These are phyloP conservation scores for Cornus kousa DNA, from an alignment of 148 eudicot species.

Conservation along the genomic window DNA sequence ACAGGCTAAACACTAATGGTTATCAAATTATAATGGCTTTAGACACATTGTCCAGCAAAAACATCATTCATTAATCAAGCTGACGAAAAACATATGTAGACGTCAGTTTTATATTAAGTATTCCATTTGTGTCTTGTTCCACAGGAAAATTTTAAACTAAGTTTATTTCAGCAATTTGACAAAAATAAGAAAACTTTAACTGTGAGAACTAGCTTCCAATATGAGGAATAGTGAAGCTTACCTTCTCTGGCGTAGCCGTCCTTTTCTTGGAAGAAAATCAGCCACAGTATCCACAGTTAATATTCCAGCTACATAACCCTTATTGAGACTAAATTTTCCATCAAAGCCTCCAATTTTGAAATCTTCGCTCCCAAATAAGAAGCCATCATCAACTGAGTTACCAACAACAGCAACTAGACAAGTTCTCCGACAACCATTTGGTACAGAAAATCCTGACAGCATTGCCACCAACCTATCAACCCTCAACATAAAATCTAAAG, in stretches of 20 bases:
- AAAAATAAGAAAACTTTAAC: not conserved
- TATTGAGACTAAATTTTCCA: slow-evolving; percentile 62
- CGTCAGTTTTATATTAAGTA: slow-evolving; percentile 1
- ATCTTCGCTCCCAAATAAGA: slow-evolving; percentile 64
- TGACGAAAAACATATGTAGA: not conserved
- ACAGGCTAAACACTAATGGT: too few relatives aligned
- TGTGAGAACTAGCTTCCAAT: not conserved
- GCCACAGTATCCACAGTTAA: slow-evolving; percentile 93
- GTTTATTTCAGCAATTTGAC: not conserved
- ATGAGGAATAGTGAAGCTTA: slow-evolving; percentile 14
- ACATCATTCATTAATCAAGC: not conserved
- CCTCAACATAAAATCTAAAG: slow-evolving; percentile 79
- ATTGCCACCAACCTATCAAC: slow-evolving; percentile 76
- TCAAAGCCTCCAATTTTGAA: slow-evolving; percentile 70
- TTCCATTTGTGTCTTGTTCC: not conserved
- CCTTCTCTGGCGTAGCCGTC: slow-evolving; percentile 89
- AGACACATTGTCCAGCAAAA: not conserved
- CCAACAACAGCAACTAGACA: slow-evolving; percentile 88
- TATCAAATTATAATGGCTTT: not conserved
- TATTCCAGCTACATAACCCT: slow-evolving; percentile 83
- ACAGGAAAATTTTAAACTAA: too few relatives aligned
- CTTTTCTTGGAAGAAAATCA: slow-evolving; percentile 95
- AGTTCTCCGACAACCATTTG: slow-evolving; percentile 78
- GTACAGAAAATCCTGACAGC: slow-evolving; percentile 73
- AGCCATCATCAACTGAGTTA: slow-evolving; percentile 40